phyloP scores from a whole-genome alignment of 1,284 basidiomycete genomes.

The Uromyces viciae-fabae region DNA sequence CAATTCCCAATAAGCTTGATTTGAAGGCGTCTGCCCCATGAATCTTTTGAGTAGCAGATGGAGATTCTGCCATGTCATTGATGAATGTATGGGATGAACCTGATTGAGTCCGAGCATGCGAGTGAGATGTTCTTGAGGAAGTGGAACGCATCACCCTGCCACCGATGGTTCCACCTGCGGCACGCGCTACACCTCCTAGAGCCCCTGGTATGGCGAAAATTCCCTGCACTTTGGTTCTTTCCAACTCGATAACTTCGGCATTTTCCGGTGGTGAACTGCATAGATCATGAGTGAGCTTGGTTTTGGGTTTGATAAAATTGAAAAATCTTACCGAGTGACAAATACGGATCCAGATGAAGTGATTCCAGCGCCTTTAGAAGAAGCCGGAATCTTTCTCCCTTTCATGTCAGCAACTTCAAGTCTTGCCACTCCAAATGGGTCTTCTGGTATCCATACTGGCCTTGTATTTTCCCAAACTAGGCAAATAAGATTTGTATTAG shows the following conservation, averaged over 20 bases:
- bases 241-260: constrained; percentile 36
- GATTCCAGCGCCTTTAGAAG: constrained; percentile 14
- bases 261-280: constrained; percentile 37
- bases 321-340: constrained; percentile 30
- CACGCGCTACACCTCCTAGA: constrained; percentile 22
- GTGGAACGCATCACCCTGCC: neutral
- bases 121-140: neutral
- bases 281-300: neutral
- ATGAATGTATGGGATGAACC: neutral
- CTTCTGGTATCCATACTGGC: constrained; percentile 39
- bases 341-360: constrained; percentile 22
- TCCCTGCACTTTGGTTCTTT: constrained; percentile 19
- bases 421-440: constrained; percentile 31
- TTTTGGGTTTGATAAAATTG: neutral
- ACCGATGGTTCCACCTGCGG: neutral
- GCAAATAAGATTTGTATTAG: neutral
- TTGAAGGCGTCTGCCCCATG: neutral
- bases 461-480: constrained; percentile 32
- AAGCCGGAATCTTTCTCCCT: constrained; percentile 25
- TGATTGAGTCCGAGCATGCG: neutral
- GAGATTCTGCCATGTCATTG: neutral
- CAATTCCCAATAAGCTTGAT: neutral
- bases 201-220: constrained; percentile 38
- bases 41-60: neutral
- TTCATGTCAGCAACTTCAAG: constrained; percentile 39